phyloP scores from a whole-genome alignment of 805 yeast genomes.

The Schizosaccharomyces cryophilus region DNA sequence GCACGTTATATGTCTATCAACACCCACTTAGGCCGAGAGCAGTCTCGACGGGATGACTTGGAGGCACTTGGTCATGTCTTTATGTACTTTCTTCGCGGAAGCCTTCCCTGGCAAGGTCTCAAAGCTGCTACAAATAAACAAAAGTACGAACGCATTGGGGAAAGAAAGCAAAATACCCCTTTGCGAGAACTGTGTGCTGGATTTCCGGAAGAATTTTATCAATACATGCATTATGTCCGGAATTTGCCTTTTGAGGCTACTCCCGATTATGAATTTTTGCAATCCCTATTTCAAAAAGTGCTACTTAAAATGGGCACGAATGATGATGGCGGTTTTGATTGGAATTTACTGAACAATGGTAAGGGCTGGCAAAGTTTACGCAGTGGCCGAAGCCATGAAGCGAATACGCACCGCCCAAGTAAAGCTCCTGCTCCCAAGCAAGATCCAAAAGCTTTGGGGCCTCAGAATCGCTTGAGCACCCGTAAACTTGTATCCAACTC shows the following conservation, averaged over 20 bases:
- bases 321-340: slow-evolving; percentile 81
- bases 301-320: slow-evolving; percentile 42
- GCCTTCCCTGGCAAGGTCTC: slow-evolving; percentile 95
- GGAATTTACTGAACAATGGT: slow-evolving; percentile 92
- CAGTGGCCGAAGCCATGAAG: not conserved
- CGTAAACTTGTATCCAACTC: no score
- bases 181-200: slow-evolving; percentile 70
- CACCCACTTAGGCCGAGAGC: slow-evolving; percentile 93
- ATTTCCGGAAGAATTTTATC: slow-evolving; percentile 77
- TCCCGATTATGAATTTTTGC: slow-evolving; percentile 77
- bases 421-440: not conserved
- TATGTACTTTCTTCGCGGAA: slow-evolving; percentile 80
- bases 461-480: not conserved
- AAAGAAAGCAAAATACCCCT: slow-evolving; percentile 75
- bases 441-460: not conserved
- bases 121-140: slow-evolving; percentile 96
- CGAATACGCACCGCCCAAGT: not conserved
- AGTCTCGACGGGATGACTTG: slow-evolving; percentile 83
- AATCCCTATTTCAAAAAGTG: slow-evolving; percentile 54
- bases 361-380: slow-evolving; percentile 58
- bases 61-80: slow-evolving; percentile 94
- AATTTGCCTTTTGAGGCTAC: slow-evolving; percentile 75
- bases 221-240: slow-evolving; percentile 70
- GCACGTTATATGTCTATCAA: slow-evolving; percentile 95
- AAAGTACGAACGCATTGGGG: slow-evolving; percentile 92